These are phyloP conservation scores for Rhododendron henanense DNA, from an alignment of 148 eudicot species.

Conservation along the genomic window DNA sequence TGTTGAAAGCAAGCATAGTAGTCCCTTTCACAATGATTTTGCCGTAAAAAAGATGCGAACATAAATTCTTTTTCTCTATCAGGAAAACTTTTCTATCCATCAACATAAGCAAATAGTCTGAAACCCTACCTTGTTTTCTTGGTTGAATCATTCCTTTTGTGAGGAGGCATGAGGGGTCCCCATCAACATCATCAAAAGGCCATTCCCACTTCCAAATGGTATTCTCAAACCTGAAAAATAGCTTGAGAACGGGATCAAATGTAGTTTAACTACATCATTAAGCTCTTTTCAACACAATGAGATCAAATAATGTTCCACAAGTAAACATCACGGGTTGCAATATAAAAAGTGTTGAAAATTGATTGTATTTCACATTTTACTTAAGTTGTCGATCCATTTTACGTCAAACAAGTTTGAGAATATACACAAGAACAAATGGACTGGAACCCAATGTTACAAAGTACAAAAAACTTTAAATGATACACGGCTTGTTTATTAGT, in stretches of 20 bases:
- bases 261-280: background rate
- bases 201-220: background rate
- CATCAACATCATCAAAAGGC: background rate
- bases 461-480: slow-evolving; percentile 9
- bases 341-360: background rate
- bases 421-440: slow-evolving; percentile 4
- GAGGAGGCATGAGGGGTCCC: slow-evolving; percentile 5
- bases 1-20: slow-evolving; percentile 4
- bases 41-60: background rate
- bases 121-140: background rate
- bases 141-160: background rate
- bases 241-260: background rate
- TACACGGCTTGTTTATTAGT: background rate
- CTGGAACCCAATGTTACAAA: background rate
- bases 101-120: background rate
- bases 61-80: background rate
- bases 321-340: background rate
- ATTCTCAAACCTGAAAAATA: background rate
- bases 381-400: background rate
- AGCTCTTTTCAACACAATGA: background rate
- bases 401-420: background rate
- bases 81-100: background rate
- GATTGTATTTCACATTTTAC: background rate
- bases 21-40: slow-evolving; percentile 14
- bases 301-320: background rate